A percentile compares a stretch with the other conserved stretches of the same genome.
Evolutionary conservation across 2,329 filamentous ascomycete genomes (phyloP).

Genomic region (Cytospora mali): DNA sequence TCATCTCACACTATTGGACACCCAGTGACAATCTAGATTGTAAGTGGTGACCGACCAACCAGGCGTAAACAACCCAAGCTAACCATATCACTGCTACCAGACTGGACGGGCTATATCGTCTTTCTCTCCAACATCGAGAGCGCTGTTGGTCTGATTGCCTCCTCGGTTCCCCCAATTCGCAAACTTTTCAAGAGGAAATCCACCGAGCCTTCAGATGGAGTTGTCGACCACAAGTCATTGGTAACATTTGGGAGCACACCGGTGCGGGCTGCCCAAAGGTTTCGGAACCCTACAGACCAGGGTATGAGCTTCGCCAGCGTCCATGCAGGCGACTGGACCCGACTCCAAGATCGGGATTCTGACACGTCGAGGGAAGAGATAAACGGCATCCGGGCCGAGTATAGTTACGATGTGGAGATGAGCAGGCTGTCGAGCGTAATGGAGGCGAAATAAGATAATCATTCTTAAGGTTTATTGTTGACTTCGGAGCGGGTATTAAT

Average conservation of each 20-base stretch:
- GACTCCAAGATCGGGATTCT: conserved; percentile 14
- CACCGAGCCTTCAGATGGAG: not conserved
- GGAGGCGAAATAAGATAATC: conserved; percentile 2
- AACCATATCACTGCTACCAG: conserved; percentile 16
- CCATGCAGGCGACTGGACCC: conserved; percentile 11
- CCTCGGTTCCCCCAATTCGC: conserved; percentile 24
- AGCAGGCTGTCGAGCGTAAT: not conserved
- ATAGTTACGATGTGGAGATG: conserved; percentile 13
- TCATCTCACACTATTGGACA: conserved; percentile 31
- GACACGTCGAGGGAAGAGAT: conserved; percentile 11
- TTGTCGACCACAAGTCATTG: conserved; percentile 3
- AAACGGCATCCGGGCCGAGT: conserved; percentile 14
- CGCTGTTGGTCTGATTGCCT: conserved; percentile 24
- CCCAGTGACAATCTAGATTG: conserved; percentile 31
- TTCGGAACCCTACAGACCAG: conserved; percentile 18
- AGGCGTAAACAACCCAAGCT: not conserved
- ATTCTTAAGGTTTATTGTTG: not conserved
- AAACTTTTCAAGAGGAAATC: conserved; percentile 9
- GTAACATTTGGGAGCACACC: conserved; percentile 19
- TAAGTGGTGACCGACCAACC: conserved; percentile 17
- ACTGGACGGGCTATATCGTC: conserved; percentile 32
- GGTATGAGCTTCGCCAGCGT: conserved; percentile 18
- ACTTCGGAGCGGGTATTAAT: not conserved
- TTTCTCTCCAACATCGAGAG: conserved; percentile 33
- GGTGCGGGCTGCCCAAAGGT: conserved; percentile 11